Evolutionary conservation across 2,329 filamentous ascomycete species (phyloP), one percentile per base, ranked within the genome.

Genomic region (Atkinsonella texensis): DNA sequence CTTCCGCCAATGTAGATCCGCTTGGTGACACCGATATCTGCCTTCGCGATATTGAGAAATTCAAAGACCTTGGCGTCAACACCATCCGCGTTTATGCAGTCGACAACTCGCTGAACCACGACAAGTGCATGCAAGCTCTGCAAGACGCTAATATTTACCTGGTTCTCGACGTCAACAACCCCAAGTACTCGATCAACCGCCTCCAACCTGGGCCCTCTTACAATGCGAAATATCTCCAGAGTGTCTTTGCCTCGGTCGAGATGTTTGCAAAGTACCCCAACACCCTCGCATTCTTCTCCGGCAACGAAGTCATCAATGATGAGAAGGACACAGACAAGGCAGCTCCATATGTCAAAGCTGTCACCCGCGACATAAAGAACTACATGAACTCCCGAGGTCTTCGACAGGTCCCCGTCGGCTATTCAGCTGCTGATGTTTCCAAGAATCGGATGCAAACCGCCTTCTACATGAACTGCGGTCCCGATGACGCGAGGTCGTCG

Each of bases 31-130:
- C 73, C 23, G 68, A 68, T 3, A 70, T 76, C 62, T 95, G 90
- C 79, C 77, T 80, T 67, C 85, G 89, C 57, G 89, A 95, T 64
- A 85, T 95, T 60, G 70, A 72, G 49, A 75, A 88, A 65, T 95
- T 95, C 81, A 80, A 87, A 74, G 79, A 89, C 58, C 76, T 96
- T 48, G 89, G 89, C 47, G 74, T 95, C 71, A 96, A 96, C 76
- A 89, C 89, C 28, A 76, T 96, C 64, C 89, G 90, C 68, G 86
- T 95, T 55, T 96, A 95, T 77, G 89, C 85, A 15, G 83, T 94
- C 59, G 90, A 96, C 75, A 95, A 95, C 77, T 83, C 83, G 48
- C 72, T 75, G 60, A 71, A 84, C 68, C 90, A 96, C 71, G 83
- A 90, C 61, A 77, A 81, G 56, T 96, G 90, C 75, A 96, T 96